Conservation (phyloP, 1,284 basidiomycete species). For the Irpex sp. region DNA sequence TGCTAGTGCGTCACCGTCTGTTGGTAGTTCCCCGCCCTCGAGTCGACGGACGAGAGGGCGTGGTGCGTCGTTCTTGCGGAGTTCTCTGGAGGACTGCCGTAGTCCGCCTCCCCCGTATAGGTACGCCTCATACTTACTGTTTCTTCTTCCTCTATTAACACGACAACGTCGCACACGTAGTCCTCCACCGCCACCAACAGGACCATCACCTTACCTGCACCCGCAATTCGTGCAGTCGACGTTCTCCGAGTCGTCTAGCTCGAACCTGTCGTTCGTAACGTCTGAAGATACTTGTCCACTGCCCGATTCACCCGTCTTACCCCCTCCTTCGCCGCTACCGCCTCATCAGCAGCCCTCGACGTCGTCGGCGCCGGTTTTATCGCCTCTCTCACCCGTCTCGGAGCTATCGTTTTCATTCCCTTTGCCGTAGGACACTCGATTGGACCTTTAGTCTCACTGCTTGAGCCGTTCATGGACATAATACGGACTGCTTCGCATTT, state of each 20-base stretch:
- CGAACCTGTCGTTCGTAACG: not conserved
- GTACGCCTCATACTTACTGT: not conserved
- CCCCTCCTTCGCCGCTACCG: not conserved
- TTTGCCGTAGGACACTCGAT: no score
- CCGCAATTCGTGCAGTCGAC: not conserved
- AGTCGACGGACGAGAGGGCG: not conserved
- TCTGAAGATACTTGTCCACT: not conserved
- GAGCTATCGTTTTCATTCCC: not conserved
- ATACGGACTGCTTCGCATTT: no score
- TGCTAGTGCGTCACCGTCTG: not conserved
- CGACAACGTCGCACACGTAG: no score
- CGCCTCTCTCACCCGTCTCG: not conserved
- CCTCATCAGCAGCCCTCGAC: not conserved
- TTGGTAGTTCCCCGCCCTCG: not conserved
- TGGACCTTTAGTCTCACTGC: no score
- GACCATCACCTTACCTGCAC: not conserved
- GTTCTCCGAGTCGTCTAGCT: not conserved
- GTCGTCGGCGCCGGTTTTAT: slow-evolving; percentile 2
- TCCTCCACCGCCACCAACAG: not conserved
- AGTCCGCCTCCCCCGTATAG: not conserved
- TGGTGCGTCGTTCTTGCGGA: not conserved
- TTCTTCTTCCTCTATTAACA: no score
- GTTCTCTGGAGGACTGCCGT: not conserved
- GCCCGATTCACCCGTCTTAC: not conserved
- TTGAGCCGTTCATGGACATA: no score